Evolutionary conservation across 257 asterid species (phyloP).

Genomic region (Primulina eburnea): DNA sequence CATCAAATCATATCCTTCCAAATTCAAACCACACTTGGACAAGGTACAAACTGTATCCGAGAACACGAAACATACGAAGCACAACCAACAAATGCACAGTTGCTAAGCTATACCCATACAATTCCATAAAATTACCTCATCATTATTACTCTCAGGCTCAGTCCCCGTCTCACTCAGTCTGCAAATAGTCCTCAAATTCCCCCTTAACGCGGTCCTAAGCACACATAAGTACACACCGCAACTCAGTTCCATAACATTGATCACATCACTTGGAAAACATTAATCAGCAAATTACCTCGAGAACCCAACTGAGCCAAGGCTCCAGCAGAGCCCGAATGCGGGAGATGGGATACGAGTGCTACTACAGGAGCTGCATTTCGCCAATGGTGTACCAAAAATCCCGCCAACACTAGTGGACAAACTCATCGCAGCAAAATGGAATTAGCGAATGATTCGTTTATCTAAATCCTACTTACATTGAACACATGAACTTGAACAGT

Average conservation of each 20-base stretch:
- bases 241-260: constrained; percentile 4
- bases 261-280: background rate
- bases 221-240: background rate
- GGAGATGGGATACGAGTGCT: constrained; percentile 38
- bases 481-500: constrained; percentile 20
- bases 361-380: constrained; percentile 47
- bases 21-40: constrained; percentile 27
- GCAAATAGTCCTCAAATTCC: constrained; percentile 43
- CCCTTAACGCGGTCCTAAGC: constrained; percentile 32
- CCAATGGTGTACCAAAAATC: constrained; percentile 40
- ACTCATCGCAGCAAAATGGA: constrained; percentile 44
- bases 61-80: background rate
- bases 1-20: constrained; percentile 52
- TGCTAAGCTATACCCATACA: background rate
- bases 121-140: constrained; percentile 43
- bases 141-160: constrained; percentile 58
- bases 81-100: background rate
- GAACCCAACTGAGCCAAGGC: constrained; percentile 30
- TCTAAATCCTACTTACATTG: constrained; percentile 12
- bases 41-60: constrained; percentile 15
- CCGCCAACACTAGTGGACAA: constrained; percentile 57
- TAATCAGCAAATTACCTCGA: constrained; percentile 43
- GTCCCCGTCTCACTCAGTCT: constrained; percentile 50
- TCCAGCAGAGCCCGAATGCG: constrained; percentile 30
- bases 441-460: background rate